phyloP scores from a whole-genome alignment of 805 yeast species.

The Monosporozyma solicola region DNA sequence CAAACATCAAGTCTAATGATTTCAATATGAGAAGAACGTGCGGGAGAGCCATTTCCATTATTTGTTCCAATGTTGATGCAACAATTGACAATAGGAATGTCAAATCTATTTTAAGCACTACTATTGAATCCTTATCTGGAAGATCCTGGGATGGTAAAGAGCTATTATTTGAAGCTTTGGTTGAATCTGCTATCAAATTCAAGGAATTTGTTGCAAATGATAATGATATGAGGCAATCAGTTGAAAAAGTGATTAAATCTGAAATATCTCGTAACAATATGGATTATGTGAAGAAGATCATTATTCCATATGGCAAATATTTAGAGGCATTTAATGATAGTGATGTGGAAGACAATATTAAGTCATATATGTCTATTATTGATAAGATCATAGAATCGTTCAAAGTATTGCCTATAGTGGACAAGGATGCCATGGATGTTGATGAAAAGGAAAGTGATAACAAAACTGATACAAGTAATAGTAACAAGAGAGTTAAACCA shows the following conservation, averaged over 20 bases:
- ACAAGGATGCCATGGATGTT: background rate
- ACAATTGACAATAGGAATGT: slow-evolving; percentile 23
- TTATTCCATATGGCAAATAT: slow-evolving; percentile 46
- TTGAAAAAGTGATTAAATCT: slow-evolving; percentile 38
- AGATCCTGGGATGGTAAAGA: slow-evolving; percentile 89
- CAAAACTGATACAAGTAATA: slow-evolving; percentile 27
- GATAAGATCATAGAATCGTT: slow-evolving; percentile 29
- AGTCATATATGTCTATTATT: slow-evolving; percentile 26
- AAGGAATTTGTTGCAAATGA: slow-evolving; percentile 26
- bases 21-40: slow-evolving; percentile 61
- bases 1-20: slow-evolving; percentile 45
- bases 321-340: slow-evolving; percentile 31
- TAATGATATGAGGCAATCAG: slow-evolving; percentile 27
- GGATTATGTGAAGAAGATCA: slow-evolving; percentile 49
- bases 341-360: slow-evolving; percentile 1
- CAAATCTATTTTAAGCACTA: slow-evolving; percentile 38
- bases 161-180: slow-evolving; percentile 58
- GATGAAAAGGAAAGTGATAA: slow-evolving; percentile 7
- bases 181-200: slow-evolving; percentile 44
- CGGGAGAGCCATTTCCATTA: slow-evolving; percentile 56
- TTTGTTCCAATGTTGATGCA: slow-evolving; percentile 40
- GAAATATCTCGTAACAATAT: slow-evolving; percentile 65
- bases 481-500: slow-evolving; percentile 17
- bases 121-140: slow-evolving; percentile 59
- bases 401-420: background rate